These are phyloP conservation scores for Ploettnerulaceae sp. DNA, from an alignment of 2,329 filamentous ascomycete genomes.

Conservation along the genomic window DNA sequence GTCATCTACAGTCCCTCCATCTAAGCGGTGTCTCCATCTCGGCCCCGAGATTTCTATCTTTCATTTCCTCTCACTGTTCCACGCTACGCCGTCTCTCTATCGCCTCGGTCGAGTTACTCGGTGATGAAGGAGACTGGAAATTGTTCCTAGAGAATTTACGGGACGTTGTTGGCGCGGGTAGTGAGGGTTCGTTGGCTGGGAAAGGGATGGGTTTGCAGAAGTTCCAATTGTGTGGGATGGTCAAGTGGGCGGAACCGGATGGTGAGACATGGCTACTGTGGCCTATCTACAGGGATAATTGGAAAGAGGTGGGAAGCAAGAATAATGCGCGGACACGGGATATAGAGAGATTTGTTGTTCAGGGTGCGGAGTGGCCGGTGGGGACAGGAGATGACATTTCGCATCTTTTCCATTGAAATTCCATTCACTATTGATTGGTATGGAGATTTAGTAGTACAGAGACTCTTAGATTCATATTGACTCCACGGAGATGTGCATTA, in stretches of 20 bases:
- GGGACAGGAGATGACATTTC: constrained; percentile 10
- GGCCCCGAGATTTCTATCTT: constrained; percentile 4
- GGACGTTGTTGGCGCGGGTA: background rate
- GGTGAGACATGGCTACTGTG: constrained; percentile 13
- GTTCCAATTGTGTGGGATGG: constrained; percentile 15
- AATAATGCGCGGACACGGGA: constrained; percentile 7
- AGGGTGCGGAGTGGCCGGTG: constrained; percentile 14
- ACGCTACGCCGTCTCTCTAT: constrained; percentile 7
- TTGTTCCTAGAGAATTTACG: constrained; percentile 8
- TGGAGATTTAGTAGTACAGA: no score
- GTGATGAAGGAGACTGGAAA: constrained; percentile 7
- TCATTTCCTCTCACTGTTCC: constrained; percentile 1
- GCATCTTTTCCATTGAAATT: constrained; percentile 1
- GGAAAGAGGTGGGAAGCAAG: no score
- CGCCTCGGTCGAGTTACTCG: background rate
- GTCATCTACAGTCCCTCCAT: constrained; percentile 6
- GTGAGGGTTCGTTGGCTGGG: no score
- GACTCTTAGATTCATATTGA: no score
- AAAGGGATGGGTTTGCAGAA: no score
- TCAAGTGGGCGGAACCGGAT: background rate
- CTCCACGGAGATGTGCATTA: no score
- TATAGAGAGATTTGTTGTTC: constrained; percentile 16
- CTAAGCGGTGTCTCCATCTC: constrained; percentile 3
- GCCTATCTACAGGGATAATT: constrained; percentile 19
- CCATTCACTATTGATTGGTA: no score